Evolutionary conservation across 1,139 yeast species (phyloP).

Genomic region (Hansenula anomala): DNA sequence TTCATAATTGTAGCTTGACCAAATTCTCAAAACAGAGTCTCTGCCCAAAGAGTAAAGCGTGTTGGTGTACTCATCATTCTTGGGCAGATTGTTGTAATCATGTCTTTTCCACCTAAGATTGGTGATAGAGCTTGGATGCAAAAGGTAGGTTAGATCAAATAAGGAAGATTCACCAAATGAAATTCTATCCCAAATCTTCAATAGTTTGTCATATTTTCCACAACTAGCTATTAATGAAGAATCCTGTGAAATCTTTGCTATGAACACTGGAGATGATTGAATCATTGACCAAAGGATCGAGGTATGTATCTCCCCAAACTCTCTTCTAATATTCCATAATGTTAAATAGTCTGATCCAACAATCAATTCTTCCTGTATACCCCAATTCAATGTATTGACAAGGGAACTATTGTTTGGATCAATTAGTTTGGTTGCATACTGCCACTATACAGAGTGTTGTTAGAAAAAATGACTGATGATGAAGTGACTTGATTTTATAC

Average conservation of each 20-base stretch:
- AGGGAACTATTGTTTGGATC: constrained; percentile 30
- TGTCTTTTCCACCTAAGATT: constrained; percentile 49
- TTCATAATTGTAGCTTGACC: constrained; percentile 67
- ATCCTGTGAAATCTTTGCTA: constrained; percentile 55
- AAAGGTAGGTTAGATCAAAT: constrained; percentile 67
- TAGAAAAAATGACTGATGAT: too few species aligned
- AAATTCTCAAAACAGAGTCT: constrained; percentile 53
- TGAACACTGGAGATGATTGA: constrained; percentile 55
- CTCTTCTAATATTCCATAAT: constrained; percentile 48
- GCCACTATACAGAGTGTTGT: constrained; percentile 39
- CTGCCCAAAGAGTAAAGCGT: constrained; percentile 18
- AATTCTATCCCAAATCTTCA: constrained; percentile 76
- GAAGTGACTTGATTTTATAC: too few species aligned
- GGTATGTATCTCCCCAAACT: constrained; percentile 36
- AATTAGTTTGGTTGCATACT: constrained; percentile 29
- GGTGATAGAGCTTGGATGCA: constrained; percentile 58
- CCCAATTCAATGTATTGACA: constrained; percentile 65
- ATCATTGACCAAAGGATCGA: constrained; percentile 47
- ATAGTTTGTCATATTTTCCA: constrained; percentile 56
- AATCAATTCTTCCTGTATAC: constrained; percentile 53
- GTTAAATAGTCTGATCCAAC: constrained; percentile 54
- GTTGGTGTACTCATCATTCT: constrained; percentile 14
- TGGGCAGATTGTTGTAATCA: constrained; percentile 17
- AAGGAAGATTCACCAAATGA: constrained; percentile 66
- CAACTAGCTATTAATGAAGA: constrained; percentile 63